phyloP scores from a whole-genome alignment of 1,284 basidiomycete genomes.

The Puccinia polysora region DNA sequence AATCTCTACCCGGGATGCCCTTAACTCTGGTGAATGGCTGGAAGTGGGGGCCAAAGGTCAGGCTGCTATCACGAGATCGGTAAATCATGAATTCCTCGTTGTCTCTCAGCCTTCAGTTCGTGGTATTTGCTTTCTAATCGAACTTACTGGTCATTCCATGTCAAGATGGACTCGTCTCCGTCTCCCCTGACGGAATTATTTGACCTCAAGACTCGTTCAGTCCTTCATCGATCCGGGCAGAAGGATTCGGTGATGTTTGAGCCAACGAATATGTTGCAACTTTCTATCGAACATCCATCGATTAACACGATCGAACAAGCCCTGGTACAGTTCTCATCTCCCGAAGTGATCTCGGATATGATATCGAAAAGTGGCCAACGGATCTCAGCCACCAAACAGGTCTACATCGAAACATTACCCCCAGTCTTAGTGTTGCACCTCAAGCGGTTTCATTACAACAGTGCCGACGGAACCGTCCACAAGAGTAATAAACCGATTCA shows the following conservation, averaged over 20 bases:
- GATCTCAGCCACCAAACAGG: constrained; percentile 79
- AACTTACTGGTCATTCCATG: neutral
- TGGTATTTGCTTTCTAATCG: neutral
- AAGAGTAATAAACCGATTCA: constrained; percentile 79
- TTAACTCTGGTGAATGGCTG: constrained; percentile 11
- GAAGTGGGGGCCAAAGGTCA: constrained; percentile 24
- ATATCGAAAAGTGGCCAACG: constrained; percentile 58
- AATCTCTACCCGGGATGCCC: constrained; percentile 45
- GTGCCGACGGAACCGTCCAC: constrained; percentile 67
- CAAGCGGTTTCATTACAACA: constrained; percentile 86
- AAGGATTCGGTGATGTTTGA: constrained; percentile 83
- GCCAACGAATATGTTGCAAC: constrained; percentile 80
- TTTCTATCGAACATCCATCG: constrained; percentile 80
- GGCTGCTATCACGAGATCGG: constrained; percentile 28
- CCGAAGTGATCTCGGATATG: constrained; percentile 65
- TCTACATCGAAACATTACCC: constrained; percentile 79
- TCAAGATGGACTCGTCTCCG: constrained; percentile 65
- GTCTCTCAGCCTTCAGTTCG: neutral
- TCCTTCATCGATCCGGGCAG: constrained; percentile 71
- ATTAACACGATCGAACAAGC: constrained; percentile 79
- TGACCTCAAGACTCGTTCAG: constrained; percentile 86
- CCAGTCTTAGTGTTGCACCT: constrained; percentile 82
- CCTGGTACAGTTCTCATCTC: constrained; percentile 69
- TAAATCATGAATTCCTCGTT: constrained; percentile 3
- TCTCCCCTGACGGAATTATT: constrained; percentile 88